A percentile compares a stretch with the other conserved stretches of the same genome.
Evolutionary conservation across 768 basidiomycete species (phyloP).

Genomic region (Chlorophyllum brunneum): DNA sequence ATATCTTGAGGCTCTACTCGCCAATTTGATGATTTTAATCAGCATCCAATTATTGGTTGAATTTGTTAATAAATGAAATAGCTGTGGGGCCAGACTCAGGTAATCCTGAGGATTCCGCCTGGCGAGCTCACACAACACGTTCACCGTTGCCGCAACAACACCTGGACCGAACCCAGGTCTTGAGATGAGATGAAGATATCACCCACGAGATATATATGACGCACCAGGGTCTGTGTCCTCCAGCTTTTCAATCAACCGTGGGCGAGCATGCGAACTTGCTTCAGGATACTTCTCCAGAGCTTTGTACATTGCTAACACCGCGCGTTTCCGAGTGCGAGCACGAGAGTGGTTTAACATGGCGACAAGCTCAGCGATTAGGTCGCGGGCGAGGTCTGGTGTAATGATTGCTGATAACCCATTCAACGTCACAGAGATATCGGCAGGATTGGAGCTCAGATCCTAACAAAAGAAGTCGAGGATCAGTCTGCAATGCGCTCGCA

Average conservation of each 20-base stretch:
- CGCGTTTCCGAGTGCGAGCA: constrained; percentile 85
- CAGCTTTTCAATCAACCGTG: constrained; percentile 72
- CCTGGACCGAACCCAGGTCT: constrained; percentile 37
- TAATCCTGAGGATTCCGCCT: constrained; percentile 77
- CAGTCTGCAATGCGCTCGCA: neutral
- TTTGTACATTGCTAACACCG: constrained; percentile 80
- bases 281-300: constrained; percentile 82
- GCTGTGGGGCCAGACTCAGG: constrained; percentile 81
- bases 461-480: constrained; percentile 29
- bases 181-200: neutral
- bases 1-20: constrained; percentile 26
- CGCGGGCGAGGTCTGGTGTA: constrained; percentile 86
- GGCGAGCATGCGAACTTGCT: constrained; percentile 58
- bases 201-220: constrained; percentile 13
- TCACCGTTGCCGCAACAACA: constrained; percentile 92
- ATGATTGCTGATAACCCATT: constrained; percentile 84
- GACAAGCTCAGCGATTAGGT: constrained; percentile 81
- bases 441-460: constrained; percentile 78
- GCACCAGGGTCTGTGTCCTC: constrained; percentile 74
- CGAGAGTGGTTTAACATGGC: constrained; percentile 89
- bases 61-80: constrained; percentile 90
- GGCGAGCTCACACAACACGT: constrained; percentile 90
- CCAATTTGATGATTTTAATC: constrained; percentile 97
- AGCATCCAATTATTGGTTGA: constrained; percentile 99
- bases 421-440: constrained; percentile 71